Evolutionary conservation across 2,329 filamentous ascomycete species (phyloP).

Genomic region (Phaeosphaeria sp.): DNA sequence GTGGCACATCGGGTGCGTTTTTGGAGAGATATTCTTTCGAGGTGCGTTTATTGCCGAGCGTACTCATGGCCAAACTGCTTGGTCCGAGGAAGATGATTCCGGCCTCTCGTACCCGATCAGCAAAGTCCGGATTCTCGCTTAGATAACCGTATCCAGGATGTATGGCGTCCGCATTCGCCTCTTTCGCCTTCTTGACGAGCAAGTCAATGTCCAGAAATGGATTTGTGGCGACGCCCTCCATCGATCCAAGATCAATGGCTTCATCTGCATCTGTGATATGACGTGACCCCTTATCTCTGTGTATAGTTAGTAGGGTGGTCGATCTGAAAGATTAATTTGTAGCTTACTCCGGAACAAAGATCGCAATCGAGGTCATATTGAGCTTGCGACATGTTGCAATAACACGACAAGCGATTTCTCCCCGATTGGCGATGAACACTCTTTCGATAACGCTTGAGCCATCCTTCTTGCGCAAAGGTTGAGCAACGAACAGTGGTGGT

Average conservation of each 20-base stretch:
- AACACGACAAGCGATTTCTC: conserved; percentile 58
- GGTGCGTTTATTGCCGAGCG: conserved; percentile 57
- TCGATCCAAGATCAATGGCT: conserved; percentile 33
- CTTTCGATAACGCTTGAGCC: conserved; percentile 1
- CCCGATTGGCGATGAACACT: conserved; percentile 43
- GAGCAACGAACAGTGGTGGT: conserved; percentile 4
- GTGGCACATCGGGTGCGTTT: conserved; percentile 56
- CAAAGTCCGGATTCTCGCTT: conserved; percentile 58
- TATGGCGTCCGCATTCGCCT: conserved; percentile 48
- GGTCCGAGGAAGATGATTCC: conserved; percentile 58
- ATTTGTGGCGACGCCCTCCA: conserved; percentile 17
- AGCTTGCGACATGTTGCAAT: conserved; percentile 9
- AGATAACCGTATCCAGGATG: conserved; percentile 67
- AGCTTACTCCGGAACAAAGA: conserved; percentile 9
- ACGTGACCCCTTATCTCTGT: conserved; percentile 34
- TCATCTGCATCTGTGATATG: conserved; percentile 45
- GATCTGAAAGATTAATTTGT: neutral
- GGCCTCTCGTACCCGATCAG: conserved; percentile 52
- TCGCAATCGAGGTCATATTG: conserved; percentile 4
- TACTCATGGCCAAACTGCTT: conserved; percentile 59
- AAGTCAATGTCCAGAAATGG: conserved; percentile 40
- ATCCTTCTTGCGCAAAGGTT: conserved; percentile 1
- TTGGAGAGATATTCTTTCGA: conserved; percentile 7
- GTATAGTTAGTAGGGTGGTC: neutral
- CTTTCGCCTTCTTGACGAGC: conserved; percentile 32